These are phyloP conservation scores for Chrysosporium keratinophilum DNA, from an alignment of 2,329 filamentous ascomycete genomes.

Conservation along the genomic window DNA sequence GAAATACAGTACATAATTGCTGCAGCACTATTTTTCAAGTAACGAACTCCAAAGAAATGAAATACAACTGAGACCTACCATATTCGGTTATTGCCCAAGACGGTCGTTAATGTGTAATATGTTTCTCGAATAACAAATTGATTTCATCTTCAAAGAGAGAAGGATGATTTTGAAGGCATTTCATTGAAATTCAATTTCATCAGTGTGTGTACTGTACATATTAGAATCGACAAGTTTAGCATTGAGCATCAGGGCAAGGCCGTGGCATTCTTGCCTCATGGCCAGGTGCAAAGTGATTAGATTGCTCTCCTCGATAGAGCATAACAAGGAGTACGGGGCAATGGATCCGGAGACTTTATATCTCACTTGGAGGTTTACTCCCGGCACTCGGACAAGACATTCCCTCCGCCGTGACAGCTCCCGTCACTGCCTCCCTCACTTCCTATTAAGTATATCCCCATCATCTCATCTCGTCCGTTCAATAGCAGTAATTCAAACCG, in stretches of 20 bases:
- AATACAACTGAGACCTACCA: neutral
- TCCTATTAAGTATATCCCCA: too few relatives aligned
- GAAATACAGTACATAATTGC: constrained; percentile 3
- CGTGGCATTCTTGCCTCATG: too few relatives aligned
- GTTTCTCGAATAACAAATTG: too few relatives aligned
- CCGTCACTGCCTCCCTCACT: too few relatives aligned
- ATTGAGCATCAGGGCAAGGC: neutral
- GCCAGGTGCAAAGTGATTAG: too few relatives aligned
- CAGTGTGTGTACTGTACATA: neutral
- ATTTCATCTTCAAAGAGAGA: neutral
- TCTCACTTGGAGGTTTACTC: too few relatives aligned
- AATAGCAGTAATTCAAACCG: constrained; percentile 11
- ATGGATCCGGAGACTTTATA: too few relatives aligned
- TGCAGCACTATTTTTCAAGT: neutral
- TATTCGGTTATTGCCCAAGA: neutral
- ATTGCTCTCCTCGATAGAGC: too few relatives aligned
- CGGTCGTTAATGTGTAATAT: too few relatives aligned
- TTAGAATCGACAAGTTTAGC: neutral
- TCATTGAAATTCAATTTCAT: neutral
- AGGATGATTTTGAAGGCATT: neutral
- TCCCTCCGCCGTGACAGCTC: too few relatives aligned
- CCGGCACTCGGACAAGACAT: too few relatives aligned
- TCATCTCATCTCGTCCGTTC: neutral
- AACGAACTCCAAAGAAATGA: neutral
- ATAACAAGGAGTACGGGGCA: too few relatives aligned